Base-by-base conservation (phyloP, 177 flowering plant species). In the Telopea speciosissima region DNA sequence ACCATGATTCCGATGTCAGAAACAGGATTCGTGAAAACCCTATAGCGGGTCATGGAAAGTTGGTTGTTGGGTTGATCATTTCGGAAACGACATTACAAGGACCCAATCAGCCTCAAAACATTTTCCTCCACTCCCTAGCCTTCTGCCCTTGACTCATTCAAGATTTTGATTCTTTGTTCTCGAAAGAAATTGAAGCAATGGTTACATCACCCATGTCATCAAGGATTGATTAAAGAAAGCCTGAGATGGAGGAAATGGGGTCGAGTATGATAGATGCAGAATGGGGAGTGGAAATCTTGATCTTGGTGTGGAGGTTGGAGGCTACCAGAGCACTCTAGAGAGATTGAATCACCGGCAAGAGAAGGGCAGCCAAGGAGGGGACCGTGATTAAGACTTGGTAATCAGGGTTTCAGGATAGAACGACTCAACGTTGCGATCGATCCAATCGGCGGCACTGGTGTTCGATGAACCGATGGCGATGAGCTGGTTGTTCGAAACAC, bases 221-320 rank as follows among this genome's bases (percentile, higher is more conserved):
- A 87, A 76, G 76, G 89, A 81, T 64, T 88, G 89, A 61, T 93
- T 93, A 72, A 96, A 96, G 73, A 86, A 96, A 17, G 99, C 90
- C 67, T 93, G 97, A 8, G 98, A 93, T n/a, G 99, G 99, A 17
- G 99, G 99, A 52, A 93, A 96, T 3, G 99, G 84, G n/a, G 76
- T 91, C 96, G 24, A 91, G 83, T 60, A 96, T 72, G 12, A 93
- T 75, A 1, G 97, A 86, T 12, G 93, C 90, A 0, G 97, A 78
- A 74, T 86, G 90, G 9, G 99, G 99, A 17, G 98, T 91, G 11
- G 98, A 93, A 72, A 96, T 72, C 75, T 83, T 90, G 81, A 96
- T 83, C 65, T 78, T 77, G 67, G 73, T 68, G 66, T 90, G 91
- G 68, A 95, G 83, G 78, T 85, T 85, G 28, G 96, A 82, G 44